These are phyloP conservation scores for Eucalyptus cloeziana DNA, from an alignment of 345 rosid species.

Conservation along the genomic window DNA sequence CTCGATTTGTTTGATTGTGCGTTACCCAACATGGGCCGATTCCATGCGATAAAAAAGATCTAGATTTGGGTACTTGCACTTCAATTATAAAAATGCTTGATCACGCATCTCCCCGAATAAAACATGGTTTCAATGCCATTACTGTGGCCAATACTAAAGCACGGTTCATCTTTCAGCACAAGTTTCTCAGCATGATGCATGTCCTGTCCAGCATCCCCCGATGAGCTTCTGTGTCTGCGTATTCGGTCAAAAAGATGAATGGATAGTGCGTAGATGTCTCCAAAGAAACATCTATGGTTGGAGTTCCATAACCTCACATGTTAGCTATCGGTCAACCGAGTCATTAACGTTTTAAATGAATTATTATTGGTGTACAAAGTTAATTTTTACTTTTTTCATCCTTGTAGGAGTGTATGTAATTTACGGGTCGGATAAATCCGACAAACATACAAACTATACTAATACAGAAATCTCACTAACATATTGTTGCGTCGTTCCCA, in stretches of 20 bases:
- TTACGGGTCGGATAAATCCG: background rate
- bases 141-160: background rate
- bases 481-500: background rate
- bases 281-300: background rate
- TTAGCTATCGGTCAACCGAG: background rate
- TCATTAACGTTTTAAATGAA: background rate
- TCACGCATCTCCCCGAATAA: background rate
- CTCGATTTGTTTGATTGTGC: background rate
- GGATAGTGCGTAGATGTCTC: background rate
- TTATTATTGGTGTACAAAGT: background rate
- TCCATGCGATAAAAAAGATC: background rate
- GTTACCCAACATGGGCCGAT: background rate
- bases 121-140: background rate
- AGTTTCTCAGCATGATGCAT: background rate
- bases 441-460: background rate
- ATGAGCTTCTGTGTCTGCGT: background rate
- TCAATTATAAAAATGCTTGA: background rate
- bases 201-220: background rate
- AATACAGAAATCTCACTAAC: background rate
- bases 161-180: background rate
- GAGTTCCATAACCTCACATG: background rate
- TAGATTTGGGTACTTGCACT: background rate
- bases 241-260: background rate
- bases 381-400: background rate
- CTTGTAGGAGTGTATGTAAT: background rate